phyloP scores from a whole-genome alignment of 768 basidiomycete genomes.

The Trametes coccinea region DNA sequence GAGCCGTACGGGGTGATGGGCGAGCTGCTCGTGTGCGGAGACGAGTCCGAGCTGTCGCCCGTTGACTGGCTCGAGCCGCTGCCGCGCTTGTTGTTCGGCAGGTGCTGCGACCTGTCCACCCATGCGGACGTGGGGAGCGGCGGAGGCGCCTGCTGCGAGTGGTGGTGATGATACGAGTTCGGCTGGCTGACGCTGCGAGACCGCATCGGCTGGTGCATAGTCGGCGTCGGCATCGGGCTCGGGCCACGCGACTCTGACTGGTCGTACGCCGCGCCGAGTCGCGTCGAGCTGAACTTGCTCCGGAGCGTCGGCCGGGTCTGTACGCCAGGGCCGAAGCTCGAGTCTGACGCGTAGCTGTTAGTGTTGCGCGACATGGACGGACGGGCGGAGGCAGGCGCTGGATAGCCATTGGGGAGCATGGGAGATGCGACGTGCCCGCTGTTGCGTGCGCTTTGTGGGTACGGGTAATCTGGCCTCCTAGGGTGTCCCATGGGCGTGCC shows the following conservation, averaged over 20 bases:
- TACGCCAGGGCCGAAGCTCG: constrained; percentile 21
- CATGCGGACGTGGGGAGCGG: constrained; percentile 59
- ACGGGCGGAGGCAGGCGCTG: constrained; percentile 37
- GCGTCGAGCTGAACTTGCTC: constrained; percentile 71
- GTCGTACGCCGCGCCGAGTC: constrained; percentile 56
- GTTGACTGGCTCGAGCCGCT: constrained; percentile 87
- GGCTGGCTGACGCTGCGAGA: constrained; percentile 83
- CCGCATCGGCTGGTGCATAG: constrained; percentile 36
- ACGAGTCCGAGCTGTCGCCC: constrained; percentile 79
- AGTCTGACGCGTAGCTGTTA: constrained; percentile 47
- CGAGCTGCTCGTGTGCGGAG: constrained; percentile 75
- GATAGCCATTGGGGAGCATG: constrained; percentile 30
- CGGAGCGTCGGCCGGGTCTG: constrained; percentile 41
- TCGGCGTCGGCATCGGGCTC: constrained; percentile 25
- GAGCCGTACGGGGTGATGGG: constrained; percentile 91
- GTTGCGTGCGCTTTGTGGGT: constrained; percentile 19
- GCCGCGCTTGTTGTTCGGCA: constrained; percentile 63
- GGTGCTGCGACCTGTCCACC: constrained; percentile 45
- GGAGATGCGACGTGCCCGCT: constrained; percentile 20
- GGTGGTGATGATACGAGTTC: constrained; percentile 62
- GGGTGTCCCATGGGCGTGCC: constrained; percentile 65
- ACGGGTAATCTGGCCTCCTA: constrained; percentile 42
- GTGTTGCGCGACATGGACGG: constrained; percentile 49
- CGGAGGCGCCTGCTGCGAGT: constrained; percentile 47
- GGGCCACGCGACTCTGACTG: constrained; percentile 30